Percentiles rank a stretch among this genome's conserved stretches.
Conservation (phyloP, 2,329 filamentous ascomycete species). For the Sporothrix pallida region DNA sequence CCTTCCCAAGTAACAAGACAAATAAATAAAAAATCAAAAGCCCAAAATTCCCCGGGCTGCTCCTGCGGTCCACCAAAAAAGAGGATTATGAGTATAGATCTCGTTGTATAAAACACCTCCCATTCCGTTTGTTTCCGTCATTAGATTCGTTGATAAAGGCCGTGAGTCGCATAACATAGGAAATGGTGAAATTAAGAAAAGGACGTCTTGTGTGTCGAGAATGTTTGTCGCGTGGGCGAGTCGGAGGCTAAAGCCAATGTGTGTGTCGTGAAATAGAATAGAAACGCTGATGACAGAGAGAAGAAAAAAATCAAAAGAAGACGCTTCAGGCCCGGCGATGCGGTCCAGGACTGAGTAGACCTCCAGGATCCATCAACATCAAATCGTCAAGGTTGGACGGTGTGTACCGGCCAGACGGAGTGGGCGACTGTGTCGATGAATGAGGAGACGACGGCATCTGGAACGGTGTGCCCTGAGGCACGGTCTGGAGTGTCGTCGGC, state of each 20-base stretch:
- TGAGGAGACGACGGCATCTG: conserved; percentile 18
- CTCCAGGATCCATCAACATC: conserved; percentile 37
- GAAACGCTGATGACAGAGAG: neutral
- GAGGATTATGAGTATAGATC: neutral
- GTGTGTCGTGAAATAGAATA: neutral
- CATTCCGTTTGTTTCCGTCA: neutral
- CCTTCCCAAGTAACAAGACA: conserved; percentile 1
- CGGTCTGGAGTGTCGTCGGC: conserved; percentile 48
- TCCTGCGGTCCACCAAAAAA: conserved; percentile 17
- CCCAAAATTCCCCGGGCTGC: conserved; percentile 1
- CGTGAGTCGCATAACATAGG: neutral
- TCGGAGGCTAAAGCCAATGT: neutral
- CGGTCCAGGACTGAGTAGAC: conserved; percentile 30
- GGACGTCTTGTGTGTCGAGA: neutral
- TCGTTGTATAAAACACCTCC: neutral
- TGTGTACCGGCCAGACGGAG: neutral
- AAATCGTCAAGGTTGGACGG: conserved; percentile 30
- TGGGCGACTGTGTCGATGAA: neutral
- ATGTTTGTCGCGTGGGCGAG: neutral
- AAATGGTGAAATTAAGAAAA: neutral
- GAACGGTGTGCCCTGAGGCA: conserved; percentile 45
- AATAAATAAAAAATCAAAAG: neutral
- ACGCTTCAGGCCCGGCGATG: neutral
- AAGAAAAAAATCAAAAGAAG: neutral
- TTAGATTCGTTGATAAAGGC: conserved; percentile 1